Conservation (phyloP, 805 yeast genomes). For the Candida oleophila region DNA sequence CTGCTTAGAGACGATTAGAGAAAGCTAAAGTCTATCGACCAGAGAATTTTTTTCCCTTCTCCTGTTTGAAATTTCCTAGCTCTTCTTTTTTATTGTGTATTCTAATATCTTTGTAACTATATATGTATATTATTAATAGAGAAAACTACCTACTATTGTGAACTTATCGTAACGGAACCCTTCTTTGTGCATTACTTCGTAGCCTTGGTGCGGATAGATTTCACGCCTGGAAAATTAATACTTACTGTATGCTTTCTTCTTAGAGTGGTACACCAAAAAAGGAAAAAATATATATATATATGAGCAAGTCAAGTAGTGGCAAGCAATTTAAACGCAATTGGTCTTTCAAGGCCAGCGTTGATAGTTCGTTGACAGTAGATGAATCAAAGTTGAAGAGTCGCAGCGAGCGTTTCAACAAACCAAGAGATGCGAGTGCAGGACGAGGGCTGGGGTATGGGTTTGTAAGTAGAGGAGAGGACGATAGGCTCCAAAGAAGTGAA, state of each 20-base stretch:
- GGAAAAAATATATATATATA: no score
- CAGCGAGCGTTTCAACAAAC: background rate
- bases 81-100: slow-evolving; percentile 12
- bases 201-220: no score
- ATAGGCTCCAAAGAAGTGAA: slow-evolving; percentile 44
- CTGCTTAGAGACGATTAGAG: no score
- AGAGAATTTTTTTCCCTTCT: no score
- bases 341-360: background rate
- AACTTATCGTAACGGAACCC: slow-evolving; percentile 74
- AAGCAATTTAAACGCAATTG: background rate
- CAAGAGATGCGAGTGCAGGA: background rate
- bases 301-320: slow-evolving; percentile 35
- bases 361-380: background rate
- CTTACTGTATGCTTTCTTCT: no score
- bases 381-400: slow-evolving; percentile 1
- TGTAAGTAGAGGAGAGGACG: slow-evolving; percentile 60
- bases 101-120: slow-evolving; percentile 12
- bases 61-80: background rate
- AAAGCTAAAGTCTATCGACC: no score
- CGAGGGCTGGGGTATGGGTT: slow-evolving; percentile 40
- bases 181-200: slow-evolving; percentile 28
- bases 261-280: no score
- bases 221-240: no score
- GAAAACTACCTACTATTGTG: slow-evolving; percentile 58
- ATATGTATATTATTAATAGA: slow-evolving; percentile 42